These are phyloP conservation scores for Sugiyamaella xylanicola DNA, from an alignment of 1,139 yeast genomes.

Conservation along the genomic window DNA sequence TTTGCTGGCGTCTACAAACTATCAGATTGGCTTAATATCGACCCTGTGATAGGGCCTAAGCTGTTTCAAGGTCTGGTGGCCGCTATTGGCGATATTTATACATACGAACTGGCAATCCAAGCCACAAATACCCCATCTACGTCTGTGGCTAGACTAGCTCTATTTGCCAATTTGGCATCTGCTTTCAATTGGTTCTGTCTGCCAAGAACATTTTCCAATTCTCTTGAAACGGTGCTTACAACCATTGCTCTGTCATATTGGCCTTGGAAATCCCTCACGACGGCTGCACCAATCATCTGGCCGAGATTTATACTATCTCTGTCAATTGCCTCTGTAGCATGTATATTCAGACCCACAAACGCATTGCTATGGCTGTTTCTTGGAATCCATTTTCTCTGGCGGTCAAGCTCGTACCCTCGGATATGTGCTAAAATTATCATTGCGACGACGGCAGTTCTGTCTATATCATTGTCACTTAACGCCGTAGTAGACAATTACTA, in stretches of 20 bases:
- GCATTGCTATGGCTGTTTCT: constrained; percentile 69
- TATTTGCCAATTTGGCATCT: constrained; percentile 61
- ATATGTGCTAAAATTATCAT: constrained; percentile 27
- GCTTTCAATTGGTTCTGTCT: constrained; percentile 82
- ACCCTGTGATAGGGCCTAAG: constrained; percentile 56
- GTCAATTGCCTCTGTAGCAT: constrained; percentile 35
- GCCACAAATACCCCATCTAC: constrained; percentile 8
- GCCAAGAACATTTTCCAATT: constrained; percentile 85
- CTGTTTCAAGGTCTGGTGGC: constrained; percentile 70
- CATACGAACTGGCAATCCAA: constrained; percentile 51
- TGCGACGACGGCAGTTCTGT: constrained; percentile 36
- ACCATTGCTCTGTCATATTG: constrained; percentile 70
- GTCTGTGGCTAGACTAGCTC: constrained; percentile 43
- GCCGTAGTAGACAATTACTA: constrained; percentile 58
- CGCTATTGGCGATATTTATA: constrained; percentile 66
- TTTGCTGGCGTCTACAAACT: constrained; percentile 52
- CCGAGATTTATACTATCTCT: constrained; percentile 30
- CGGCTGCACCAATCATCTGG: constrained; percentile 13
- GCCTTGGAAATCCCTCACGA: constrained; percentile 55
- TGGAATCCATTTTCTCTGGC: constrained; percentile 48
- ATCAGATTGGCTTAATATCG: constrained; percentile 29
- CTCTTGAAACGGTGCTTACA: constrained; percentile 74
- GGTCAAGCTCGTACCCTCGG: neutral
- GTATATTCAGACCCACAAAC: constrained; percentile 80
- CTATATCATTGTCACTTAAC: constrained; percentile 44